Conservation (phyloP, 768 basidiomycete genomes). For the Termitomyces sp. region DNA sequence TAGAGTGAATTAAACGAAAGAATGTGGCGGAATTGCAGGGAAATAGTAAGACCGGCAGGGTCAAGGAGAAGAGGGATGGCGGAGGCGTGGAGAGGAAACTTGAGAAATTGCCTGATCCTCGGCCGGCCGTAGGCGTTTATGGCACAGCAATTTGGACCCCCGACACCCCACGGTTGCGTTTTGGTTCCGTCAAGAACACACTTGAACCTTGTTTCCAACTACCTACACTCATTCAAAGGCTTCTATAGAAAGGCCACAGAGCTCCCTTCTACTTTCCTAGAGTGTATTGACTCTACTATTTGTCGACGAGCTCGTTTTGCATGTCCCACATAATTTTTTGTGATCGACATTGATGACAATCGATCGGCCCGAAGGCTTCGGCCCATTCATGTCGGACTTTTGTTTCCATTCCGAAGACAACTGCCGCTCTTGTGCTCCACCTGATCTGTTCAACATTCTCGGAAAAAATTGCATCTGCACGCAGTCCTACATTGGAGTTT, state of each 20-base stretch:
- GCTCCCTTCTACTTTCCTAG: not conserved
- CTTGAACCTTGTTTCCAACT: not conserved
- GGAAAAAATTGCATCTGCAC: not conserved
- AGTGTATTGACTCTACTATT: not conserved
- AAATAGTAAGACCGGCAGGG: not conserved
- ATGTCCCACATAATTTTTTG: not conserved
- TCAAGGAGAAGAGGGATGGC: not conserved
- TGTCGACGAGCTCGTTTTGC: not conserved
- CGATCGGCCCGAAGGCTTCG: not conserved
- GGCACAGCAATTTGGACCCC: not conserved
- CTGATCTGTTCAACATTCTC: not conserved
- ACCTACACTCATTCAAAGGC: too few relatives aligned
- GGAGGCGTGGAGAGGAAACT: constrained; percentile 10
- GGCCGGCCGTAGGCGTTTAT: not conserved
- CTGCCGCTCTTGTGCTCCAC: not conserved
- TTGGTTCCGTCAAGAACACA: not conserved
- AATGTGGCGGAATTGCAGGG: not conserved
- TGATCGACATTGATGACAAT: not conserved
- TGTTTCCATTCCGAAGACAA: not conserved
- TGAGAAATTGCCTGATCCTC: not conserved
- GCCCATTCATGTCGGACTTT: not conserved
- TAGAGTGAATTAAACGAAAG: constrained; percentile 1
- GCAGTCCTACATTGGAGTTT: not conserved
- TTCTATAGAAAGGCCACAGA: not conserved
- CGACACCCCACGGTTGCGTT: not conserved